A percentile compares a stretch with the other conserved stretches of the same genome.
These are phyloP conservation scores for Rhododendron ferrugineum DNA, from an alignment of 148 eudicot species.

Conservation along the genomic window DNA sequence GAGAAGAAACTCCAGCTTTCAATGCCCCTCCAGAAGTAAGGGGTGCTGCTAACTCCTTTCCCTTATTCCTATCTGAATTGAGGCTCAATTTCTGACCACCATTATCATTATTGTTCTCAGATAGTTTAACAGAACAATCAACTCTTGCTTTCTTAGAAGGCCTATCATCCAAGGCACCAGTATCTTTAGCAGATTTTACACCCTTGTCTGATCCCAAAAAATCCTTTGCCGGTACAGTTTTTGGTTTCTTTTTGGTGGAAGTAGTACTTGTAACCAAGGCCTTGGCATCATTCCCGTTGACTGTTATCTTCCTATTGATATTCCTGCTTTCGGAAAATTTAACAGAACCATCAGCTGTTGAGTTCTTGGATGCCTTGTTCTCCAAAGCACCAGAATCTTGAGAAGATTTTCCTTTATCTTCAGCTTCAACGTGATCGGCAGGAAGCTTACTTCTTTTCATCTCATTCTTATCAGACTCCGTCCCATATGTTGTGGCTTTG, in stretches of 20 bases:
- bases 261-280: background rate
- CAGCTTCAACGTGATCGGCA: conserved; percentile 7
- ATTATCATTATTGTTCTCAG: conserved; percentile 11
- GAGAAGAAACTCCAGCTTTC: conserved; percentile 16
- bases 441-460: background rate
- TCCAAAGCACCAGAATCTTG: conserved; percentile 22
- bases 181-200: conserved; percentile 15
- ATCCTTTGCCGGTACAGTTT: conserved; percentile 6
- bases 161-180: conserved; percentile 20
- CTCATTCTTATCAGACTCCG: conserved; percentile 6
- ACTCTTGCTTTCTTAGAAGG: conserved; percentile 28
- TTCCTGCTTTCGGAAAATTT: conserved; percentile 3
- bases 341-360: conserved; percentile 18
- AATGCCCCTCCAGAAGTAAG: conserved; percentile 15
- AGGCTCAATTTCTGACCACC: conserved; percentile 6
- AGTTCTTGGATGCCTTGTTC: conserved; percentile 30
- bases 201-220: conserved; percentile 9
- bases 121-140: conserved; percentile 9
- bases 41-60: conserved; percentile 9
- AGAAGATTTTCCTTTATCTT: conserved; percentile 8
- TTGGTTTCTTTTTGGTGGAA: background rate
- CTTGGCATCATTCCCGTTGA: conserved; percentile 4
- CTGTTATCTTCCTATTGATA: background rate
- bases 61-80: conserved; percentile 14
- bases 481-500: background rate